These are phyloP conservation scores for Ophiostoma triangulosporum DNA, from an alignment of 2,329 filamentous ascomycete species.

Conservation along the genomic window DNA sequence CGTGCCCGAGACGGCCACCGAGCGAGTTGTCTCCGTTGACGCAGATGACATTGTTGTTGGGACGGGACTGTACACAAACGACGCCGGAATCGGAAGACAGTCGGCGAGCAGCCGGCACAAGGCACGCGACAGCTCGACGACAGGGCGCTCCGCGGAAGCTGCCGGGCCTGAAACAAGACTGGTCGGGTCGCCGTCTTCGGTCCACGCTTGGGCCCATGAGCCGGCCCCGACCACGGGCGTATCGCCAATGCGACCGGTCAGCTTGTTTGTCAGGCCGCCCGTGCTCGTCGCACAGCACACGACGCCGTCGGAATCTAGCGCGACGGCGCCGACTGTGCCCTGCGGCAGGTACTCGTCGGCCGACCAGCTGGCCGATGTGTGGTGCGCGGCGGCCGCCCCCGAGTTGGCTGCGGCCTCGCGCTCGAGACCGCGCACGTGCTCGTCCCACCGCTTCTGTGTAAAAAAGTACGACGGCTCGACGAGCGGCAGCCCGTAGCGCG, in stretches of 20 bases:
- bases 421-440: slow-evolving; percentile 43
- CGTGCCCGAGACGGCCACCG: slow-evolving; percentile 57
- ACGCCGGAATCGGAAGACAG: slow-evolving; percentile 40
- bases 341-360: slow-evolving; percentile 51
- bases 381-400: neutral
- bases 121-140: slow-evolving; percentile 27
- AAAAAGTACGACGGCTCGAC: slow-evolving; percentile 64
- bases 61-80: neutral
- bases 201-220: slow-evolving; percentile 84
- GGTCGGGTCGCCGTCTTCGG: slow-evolving; percentile 29
- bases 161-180: slow-evolving; percentile 12
- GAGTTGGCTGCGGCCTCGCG: slow-evolving; percentile 30
- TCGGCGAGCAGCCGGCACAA: slow-evolving; percentile 40
- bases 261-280: slow-evolving; percentile 79
- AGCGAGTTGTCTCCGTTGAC: slow-evolving; percentile 24
- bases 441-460: slow-evolving; percentile 59
- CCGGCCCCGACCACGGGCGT: slow-evolving; percentile 74
- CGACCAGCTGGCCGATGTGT: slow-evolving; percentile 7
- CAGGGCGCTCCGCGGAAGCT: slow-evolving; percentile 13
- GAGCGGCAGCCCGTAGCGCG: slow-evolving; percentile 53
- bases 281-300: slow-evolving; percentile 55
- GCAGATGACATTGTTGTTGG: neutral
- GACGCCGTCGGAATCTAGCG: slow-evolving; percentile 61
- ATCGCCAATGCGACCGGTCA: slow-evolving; percentile 73
- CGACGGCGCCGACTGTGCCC: slow-evolving; percentile 74